Conservation (phyloP, 2,329 filamentous ascomycete species). For the Grosmannia clavigera region DNA sequence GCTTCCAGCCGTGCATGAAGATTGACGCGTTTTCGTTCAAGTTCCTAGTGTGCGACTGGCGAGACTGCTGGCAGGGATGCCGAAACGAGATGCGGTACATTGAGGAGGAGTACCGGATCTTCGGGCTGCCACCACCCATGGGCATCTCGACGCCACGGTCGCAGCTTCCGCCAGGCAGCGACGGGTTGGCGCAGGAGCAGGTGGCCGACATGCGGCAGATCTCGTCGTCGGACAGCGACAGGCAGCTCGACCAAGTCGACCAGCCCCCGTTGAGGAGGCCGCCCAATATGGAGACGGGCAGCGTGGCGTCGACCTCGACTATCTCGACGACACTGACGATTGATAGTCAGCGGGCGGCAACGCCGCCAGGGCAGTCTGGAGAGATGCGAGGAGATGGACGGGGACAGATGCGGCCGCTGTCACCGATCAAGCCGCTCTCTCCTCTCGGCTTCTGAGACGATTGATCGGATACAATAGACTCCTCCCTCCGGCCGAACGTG, state of each 20-base stretch:
- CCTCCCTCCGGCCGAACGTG: neutral
- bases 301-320: conserved; percentile 30
- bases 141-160: conserved; percentile 24
- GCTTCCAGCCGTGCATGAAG: conserved; percentile 94
- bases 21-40: conserved; percentile 93
- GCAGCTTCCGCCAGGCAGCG: conserved; percentile 3
- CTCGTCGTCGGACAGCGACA: conserved; percentile 56
- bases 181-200: conserved; percentile 3
- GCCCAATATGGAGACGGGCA: conserved; percentile 27
- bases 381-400: conserved; percentile 32
- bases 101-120: conserved; percentile 51
- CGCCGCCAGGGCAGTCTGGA: conserved; percentile 22
- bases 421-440: conserved; percentile 54
- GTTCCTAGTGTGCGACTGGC: conserved; percentile 90
- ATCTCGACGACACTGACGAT: conserved; percentile 34
- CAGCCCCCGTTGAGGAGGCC: conserved; percentile 30
- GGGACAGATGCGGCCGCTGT: conserved; percentile 36
- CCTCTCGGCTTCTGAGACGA: conserved; percentile 41
- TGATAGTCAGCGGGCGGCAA: conserved; percentile 26
- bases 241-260: conserved; percentile 26
- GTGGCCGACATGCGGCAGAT: conserved; percentile 39
- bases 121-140: conserved; percentile 44
- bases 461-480: neutral
- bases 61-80: conserved; percentile 94
- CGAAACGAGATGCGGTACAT: conserved; percentile 76